These are phyloP conservation scores for Triadica sebifera DNA, from an alignment of 345 rosid genomes.

Conservation along the genomic window DNA sequence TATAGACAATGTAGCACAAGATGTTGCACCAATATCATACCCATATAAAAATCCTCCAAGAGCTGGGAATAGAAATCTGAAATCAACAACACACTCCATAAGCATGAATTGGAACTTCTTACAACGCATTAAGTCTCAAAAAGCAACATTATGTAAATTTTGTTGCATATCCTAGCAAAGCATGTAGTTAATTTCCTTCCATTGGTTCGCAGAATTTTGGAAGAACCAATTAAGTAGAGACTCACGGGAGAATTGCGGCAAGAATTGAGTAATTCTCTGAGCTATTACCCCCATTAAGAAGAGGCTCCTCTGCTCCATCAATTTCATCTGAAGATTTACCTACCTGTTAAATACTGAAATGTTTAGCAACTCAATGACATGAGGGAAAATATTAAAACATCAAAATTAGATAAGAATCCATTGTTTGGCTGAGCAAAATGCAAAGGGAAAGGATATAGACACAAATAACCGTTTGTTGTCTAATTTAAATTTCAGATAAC, in stretches of 20 bases:
- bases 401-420: not conserved
- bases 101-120: not conserved
- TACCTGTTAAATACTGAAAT: constrained; percentile 33
- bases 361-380: not conserved
- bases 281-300: constrained; percentile 48
- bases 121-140: not conserved
- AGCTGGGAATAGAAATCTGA: constrained; percentile 97
- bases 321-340: constrained; percentile 67
- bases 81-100: constrained; percentile 31
- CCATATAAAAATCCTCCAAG: constrained; percentile 93
- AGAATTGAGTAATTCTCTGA: constrained; percentile 59
- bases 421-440: not conserved
- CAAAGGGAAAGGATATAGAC: not conserved
- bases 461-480: not conserved
- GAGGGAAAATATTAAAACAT: not conserved
- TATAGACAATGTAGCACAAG: constrained; percentile 81
- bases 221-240: not conserved
- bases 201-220: not conserved
- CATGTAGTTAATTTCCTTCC: not conserved
- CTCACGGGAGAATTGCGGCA: constrained; percentile 80
- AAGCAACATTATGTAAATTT: not conserved
- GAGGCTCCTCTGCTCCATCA: constrained; percentile 57
- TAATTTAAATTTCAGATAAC: not conserved
- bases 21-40: constrained; percentile 93
- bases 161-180: not conserved